Evolutionary conservation across 306 rosid species (phyloP), one percentile per base, ranked within the genome.

Genomic region (Amphicarpaea edgeworthii): DNA sequence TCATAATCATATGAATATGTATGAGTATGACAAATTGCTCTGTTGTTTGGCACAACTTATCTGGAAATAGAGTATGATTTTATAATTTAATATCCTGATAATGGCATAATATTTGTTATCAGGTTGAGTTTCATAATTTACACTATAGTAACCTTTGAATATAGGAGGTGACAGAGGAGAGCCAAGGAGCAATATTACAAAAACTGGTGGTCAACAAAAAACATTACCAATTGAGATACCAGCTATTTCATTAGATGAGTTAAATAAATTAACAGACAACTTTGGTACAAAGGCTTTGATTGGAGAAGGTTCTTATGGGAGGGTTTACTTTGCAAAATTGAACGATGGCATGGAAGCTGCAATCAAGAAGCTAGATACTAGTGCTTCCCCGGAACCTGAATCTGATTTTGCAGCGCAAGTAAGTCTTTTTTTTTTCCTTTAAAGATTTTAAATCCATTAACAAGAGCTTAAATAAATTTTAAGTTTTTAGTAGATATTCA

Each of bases 221-320:
- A 86, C 46, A 7, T 81, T 93, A 26, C 90, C 97, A 3, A 89
- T 91, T 64, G 97, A 93, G 84, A 81, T 81, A n/a, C 97, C 97
- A 0, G 83, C 88, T 6, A 82, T 93, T 7, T 14, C 90, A 17
- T 66, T 93, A 68, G 87, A 81, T 50, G 96, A 89, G 76, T 82
- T 93, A 76, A 84, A 86, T 65, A 83, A 85, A 58, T 61, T 81
- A 42, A 93, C 98, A 14, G 51, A 80, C 20, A 89, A 89, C 80
- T 93, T 93, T 16, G 97, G 98, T 9, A 41, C 84, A 20, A 81
- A 85, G 63, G 85, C 93, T 45, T 88, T 90, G 68, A 93, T 93
- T 34, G 98, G 97, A 21, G 98, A 93, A 88, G 98, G 98, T 71
- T 93, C 98, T 28, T 93, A 93, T 53, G 98, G 98, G 23, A 79